These are phyloP conservation scores for Chaetoceros muelleri DNA, from an alignment of 108 stramenopile genomes.

Conservation along the genomic window DNA sequence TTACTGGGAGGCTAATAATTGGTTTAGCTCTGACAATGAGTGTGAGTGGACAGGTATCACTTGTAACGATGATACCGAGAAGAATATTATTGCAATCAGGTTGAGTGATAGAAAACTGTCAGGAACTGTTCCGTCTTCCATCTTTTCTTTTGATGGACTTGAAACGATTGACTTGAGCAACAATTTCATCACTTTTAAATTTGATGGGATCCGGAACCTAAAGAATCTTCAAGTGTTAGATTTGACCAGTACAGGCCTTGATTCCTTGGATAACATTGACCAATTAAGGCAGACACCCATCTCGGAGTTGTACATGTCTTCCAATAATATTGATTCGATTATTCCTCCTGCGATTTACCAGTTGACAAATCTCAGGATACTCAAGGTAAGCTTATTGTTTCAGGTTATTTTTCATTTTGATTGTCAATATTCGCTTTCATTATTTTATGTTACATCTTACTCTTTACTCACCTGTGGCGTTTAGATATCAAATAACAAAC, in stretches of 20 bases:
- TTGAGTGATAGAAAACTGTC: background rate
- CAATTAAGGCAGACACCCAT: slow-evolving; percentile 7
- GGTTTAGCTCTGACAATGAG: slow-evolving; percentile 3
- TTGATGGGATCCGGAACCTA: slow-evolving; percentile 16
- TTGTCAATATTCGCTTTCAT: too few relatives aligned
- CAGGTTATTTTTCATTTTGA: background rate
- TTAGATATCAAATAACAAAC: slow-evolving; percentile 11
- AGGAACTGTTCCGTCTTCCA: background rate
- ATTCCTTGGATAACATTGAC: slow-evolving; percentile 15
- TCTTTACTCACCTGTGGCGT: slow-evolving; percentile 1
- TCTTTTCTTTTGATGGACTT: background rate
- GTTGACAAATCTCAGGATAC: slow-evolving; percentile 7
- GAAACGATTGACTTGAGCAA: background rate
- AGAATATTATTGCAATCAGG: background rate
- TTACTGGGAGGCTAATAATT: slow-evolving; percentile 23
- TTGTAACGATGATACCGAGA: background rate
- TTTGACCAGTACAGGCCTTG: slow-evolving; percentile 19
- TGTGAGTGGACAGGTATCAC: background rate
- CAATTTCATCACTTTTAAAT: slow-evolving; percentile 7
- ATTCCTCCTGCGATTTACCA: slow-evolving; percentile 16
- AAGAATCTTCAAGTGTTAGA: slow-evolving; percentile 19
- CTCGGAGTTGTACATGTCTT: slow-evolving; percentile 6
- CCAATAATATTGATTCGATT: slow-evolving; percentile 14
- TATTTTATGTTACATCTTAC: too few relatives aligned
- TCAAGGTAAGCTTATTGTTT: background rate